phyloP scores from a whole-genome alignment of 768 basidiomycete genomes.

The Lentinula sp. region DNA sequence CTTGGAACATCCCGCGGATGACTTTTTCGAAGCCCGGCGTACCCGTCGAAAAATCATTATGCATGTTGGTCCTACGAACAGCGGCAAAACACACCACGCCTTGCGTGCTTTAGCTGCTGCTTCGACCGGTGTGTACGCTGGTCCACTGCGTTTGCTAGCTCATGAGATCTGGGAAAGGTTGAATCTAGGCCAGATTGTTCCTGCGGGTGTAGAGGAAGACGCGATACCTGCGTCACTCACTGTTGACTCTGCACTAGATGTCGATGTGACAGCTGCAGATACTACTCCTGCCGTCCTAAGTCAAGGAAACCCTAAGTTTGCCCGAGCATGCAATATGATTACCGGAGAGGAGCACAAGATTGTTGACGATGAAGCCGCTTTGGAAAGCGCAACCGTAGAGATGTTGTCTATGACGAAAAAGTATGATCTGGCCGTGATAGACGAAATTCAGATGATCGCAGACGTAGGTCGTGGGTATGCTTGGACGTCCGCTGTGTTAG shows the following conservation, averaged over 20 bases:
- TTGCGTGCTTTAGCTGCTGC: constrained; percentile 82
- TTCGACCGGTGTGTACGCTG: constrained; percentile 73
- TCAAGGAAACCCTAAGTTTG: constrained; percentile 41
- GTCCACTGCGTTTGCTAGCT: constrained; percentile 87
- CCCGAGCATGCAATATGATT: constrained; percentile 72
- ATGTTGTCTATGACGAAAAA: constrained; percentile 52
- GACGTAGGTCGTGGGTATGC: constrained; percentile 72
- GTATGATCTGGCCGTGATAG: constrained; percentile 84
- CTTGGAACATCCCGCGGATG: constrained; percentile 41
- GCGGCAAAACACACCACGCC: constrained; percentile 94
- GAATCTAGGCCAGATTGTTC: constrained; percentile 85
- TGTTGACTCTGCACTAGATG: constrained; percentile 12
- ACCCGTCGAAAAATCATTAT: constrained; percentile 77
- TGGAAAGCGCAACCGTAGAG: constrained; percentile 89
- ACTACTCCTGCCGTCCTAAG: constrained; percentile 21
- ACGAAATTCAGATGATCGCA: constrained; percentile 95
- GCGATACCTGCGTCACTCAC: constrained; percentile 25
- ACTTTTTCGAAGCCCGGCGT: constrained; percentile 45
- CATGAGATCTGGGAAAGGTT: constrained; percentile 92
- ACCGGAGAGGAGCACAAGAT: constrained; percentile 90
- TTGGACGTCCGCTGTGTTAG: constrained; percentile 83
- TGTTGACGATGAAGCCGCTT: constrained; percentile 45
- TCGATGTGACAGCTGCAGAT: constrained; percentile 25
- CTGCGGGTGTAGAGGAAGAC: constrained; percentile 50
- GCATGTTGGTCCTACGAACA: constrained; percentile 97